Evolutionary conservation across 1,139 yeast species (phyloP), one percentile per base, ranked within the genome.

Genomic region (Groenewaldozyma sp.): DNA sequence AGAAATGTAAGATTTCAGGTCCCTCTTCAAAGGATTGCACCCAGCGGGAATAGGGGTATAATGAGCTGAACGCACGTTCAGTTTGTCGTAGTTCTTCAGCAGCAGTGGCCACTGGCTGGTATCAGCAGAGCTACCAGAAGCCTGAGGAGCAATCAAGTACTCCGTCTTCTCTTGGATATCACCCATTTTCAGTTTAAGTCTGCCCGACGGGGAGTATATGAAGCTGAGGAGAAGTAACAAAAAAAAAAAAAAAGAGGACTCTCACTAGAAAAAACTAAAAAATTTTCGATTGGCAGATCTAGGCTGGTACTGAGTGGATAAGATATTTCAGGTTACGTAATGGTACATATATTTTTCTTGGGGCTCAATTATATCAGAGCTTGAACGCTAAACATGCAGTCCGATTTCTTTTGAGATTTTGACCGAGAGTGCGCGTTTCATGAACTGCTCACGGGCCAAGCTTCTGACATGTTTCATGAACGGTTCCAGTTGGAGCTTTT

Each of bases 11-110:
- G 86, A 74, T 67, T 83, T 83, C 55, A 91, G 68, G 64, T 88
- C 96, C 71, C 98, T 81, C 68, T 87, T 87, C 60, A 84, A 73
- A 45, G 98, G 98, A 44, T 95, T 78, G 60, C 93, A 76, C 47
- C 98, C 98, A 38, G 91, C 74, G 28, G 96, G 96, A 52, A 88
- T 87, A 51, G 97, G 96, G 38, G 97, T 88, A 65, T 87, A 88
- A 63, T 87, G 96, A 39, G 95, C 94, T 48, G 94, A 82, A 71
- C 98, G 82, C 42, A 91, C 96, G 51, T 88, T 71, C 48, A 91
- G 71, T 68, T 88, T 83, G 71, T 91, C 97, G 64, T 80, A 91
- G 71, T 91, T 81, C 66, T 91, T 91, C 63, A 91, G 73, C 58
- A 91, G 73, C 58, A 91, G 73, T 36, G 98, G 98, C 98, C 97